phyloP scores from a whole-genome alignment of 2,329 filamentous ascomycete genomes.

The Pleoardoris graminearum region DNA sequence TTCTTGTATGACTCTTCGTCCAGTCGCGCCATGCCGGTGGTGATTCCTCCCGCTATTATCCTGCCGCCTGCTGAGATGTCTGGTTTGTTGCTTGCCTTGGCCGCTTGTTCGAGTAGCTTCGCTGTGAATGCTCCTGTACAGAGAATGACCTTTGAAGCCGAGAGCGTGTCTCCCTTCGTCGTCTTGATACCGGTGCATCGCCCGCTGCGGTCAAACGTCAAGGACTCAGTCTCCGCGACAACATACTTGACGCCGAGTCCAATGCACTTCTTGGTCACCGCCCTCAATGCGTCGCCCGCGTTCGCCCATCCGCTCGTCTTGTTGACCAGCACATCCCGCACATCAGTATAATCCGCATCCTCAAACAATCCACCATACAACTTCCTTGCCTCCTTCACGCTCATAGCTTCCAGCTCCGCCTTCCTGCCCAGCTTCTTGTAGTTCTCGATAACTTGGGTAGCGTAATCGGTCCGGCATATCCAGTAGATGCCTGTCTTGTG shows the following conservation, averaged over 20 bases:
- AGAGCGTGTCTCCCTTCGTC: conserved; percentile 37
- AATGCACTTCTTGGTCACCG: conserved; percentile 58
- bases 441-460: conserved; percentile 54
- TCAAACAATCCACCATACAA: conserved; percentile 63
- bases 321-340: conserved; percentile 64
- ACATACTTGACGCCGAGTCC: conserved; percentile 64
- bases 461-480: conserved; percentile 48
- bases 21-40: conserved; percentile 53
- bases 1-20: conserved; percentile 33
- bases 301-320: conserved; percentile 65
- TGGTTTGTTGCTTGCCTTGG: conserved; percentile 49
- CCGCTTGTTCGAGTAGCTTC: conserved; percentile 53
- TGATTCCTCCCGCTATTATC: conserved; percentile 61
- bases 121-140: conserved; percentile 50
- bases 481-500: conserved; percentile 58
- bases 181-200: conserved; percentile 44
- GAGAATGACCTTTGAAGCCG: conserved; percentile 38
- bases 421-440: conserved; percentile 55
- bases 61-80: conserved; percentile 58
- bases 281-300: conserved; percentile 61
- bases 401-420: conserved; percentile 52
- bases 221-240: conserved; percentile 54
- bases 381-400: conserved; percentile 57
- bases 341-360: conserved; percentile 62
- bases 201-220: conserved; percentile 55